These are phyloP conservation scores for Cubamyces sp. DNA, from an alignment of 768 basidiomycete species.

Conservation along the genomic window DNA sequence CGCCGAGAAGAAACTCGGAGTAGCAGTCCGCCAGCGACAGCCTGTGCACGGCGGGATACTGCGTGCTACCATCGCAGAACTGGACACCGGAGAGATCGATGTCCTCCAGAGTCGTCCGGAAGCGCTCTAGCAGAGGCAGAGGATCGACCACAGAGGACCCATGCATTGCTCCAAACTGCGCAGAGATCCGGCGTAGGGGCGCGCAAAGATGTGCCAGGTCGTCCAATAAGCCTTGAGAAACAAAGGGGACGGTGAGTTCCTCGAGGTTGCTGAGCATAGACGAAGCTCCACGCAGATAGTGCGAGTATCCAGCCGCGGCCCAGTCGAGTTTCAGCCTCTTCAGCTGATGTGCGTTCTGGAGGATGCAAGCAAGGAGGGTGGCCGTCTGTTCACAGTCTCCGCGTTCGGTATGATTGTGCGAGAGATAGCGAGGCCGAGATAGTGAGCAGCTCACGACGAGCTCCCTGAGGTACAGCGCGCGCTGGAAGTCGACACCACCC, in stretches of 20 bases:
- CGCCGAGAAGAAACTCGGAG: constrained; percentile 2
- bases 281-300: not conserved
- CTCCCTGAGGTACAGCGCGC: not conserved
- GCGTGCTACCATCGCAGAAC: not conserved
- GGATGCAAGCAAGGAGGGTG: not conserved
- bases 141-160: not conserved
- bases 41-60: constrained; percentile 2
- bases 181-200: not conserved
- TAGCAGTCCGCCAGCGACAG: constrained; percentile 9
- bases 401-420: too few relatives aligned
- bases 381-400: not conserved
- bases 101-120: constrained; percentile 2
- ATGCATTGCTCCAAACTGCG: not conserved
- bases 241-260: not conserved
- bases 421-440: not conserved
- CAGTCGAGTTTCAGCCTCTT: constrained; percentile 3
- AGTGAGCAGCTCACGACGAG: constrained; percentile 5
- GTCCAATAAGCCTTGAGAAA: not conserved
- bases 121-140: constrained; percentile 7
- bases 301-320: constrained; percentile 3
- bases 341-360: not conserved
- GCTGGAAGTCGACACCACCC: not conserved
- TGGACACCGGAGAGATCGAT: constrained; percentile 4
- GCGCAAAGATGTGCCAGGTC: not conserved
- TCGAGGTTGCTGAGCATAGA: not conserved